These are phyloP conservation scores for Dryas drummondii DNA, from an alignment of 306 rosid species.

Conservation along the genomic window DNA sequence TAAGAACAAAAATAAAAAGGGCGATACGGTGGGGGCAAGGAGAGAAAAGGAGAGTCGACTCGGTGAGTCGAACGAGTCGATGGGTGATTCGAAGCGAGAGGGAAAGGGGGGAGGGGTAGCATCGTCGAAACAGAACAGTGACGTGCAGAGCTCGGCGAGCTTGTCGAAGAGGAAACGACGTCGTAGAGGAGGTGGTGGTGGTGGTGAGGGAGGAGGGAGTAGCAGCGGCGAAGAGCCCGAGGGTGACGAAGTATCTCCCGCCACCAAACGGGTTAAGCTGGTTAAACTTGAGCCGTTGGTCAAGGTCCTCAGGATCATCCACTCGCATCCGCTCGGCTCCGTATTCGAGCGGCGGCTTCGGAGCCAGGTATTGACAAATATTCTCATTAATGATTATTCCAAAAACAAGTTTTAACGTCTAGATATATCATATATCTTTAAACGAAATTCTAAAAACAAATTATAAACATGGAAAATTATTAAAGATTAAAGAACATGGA, in stretches of 20 bases:
- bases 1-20: background rate
- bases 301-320: conserved; percentile 40
- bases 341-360: conserved; percentile 57
- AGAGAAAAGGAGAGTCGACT: conserved; percentile 11
- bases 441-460: background rate
- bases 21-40: too few species aligned
- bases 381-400: background rate
- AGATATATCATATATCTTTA: background rate
- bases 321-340: conserved; percentile 58
- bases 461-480: background rate
- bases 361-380: conserved; percentile 46
- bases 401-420: background rate
- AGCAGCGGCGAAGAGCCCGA: conserved; percentile 52
- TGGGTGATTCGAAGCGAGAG: conserved; percentile 31
- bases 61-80: conserved; percentile 19
- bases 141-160: conserved; percentile 51
- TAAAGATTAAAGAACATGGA: background rate
- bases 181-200: conserved; percentile 21
- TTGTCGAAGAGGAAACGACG: conserved; percentile 40
- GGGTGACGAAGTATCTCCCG: conserved; percentile 51
- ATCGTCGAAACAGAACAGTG: conserved; percentile 43
- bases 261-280: conserved; percentile 36
- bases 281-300: conserved; percentile 50
- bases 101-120: background rate
- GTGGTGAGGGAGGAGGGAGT: conserved; percentile 10